Conservation (phyloP, 768 basidiomycete genomes). For the Cystofilobasidium bisporidii region DNA sequence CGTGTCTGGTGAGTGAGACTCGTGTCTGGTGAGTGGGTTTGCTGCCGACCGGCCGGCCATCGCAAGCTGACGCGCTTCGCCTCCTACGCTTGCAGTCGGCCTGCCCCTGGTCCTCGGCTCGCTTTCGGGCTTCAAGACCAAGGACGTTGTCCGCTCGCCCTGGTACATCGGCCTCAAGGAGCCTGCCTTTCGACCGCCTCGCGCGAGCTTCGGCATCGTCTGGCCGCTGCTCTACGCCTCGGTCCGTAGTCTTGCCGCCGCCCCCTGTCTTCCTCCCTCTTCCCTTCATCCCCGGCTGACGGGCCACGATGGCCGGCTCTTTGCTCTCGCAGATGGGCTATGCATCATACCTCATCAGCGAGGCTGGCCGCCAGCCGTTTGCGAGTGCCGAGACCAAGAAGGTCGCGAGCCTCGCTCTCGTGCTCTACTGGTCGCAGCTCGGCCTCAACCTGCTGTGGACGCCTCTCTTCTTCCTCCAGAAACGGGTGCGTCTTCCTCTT, state of each 20-base stretch:
- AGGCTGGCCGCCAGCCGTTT: slow-evolving; percentile 30
- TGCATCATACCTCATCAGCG: slow-evolving; percentile 55
- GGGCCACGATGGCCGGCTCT: too few relatives aligned
- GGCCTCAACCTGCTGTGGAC: slow-evolving; percentile 54
- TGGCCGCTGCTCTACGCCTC: slow-evolving; percentile 21
- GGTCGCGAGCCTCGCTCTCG: slow-evolving; percentile 46
- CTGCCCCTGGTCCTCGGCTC: slow-evolving; percentile 20
- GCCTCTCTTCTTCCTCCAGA: slow-evolving; percentile 53
- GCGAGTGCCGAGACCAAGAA: slow-evolving; percentile 36
- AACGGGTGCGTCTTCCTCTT: too few relatives aligned
- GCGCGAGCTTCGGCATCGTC: slow-evolving; percentile 19
- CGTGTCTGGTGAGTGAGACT: neutral
- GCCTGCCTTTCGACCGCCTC: slow-evolving; percentile 14
- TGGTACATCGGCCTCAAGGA: slow-evolving; percentile 18
- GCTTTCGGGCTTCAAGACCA: slow-evolving; percentile 11
- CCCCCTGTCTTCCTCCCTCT: neutral
- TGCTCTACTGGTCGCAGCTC: slow-evolving; percentile 55
- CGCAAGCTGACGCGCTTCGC: neutral
- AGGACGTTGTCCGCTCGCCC: slow-evolving; percentile 7
- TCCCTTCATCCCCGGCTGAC: too few relatives aligned
- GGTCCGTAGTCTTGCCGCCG: slow-evolving; percentile 7
- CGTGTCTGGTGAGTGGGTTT: too few relatives aligned
- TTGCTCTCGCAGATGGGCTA: slow-evolving; percentile 49
- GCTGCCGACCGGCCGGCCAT: too few relatives aligned
- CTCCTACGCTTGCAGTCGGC: slow-evolving; percentile 7